Conservation (phyloP, 768 basidiomycete genomes). For the Lactarius akahatsu region DNA sequence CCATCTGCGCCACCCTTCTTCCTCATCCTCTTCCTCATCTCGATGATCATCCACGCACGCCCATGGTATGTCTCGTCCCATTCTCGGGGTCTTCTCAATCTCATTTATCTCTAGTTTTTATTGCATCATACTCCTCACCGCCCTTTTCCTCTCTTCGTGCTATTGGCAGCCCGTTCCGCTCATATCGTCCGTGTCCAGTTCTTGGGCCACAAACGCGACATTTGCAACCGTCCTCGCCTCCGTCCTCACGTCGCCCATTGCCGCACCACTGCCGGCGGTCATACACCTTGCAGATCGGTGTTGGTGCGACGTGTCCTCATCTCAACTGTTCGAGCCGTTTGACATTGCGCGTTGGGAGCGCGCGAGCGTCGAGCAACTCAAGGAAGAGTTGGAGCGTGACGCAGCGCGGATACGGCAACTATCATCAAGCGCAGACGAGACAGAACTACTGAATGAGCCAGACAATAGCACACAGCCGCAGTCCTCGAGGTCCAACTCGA, state of each 20-base stretch:
- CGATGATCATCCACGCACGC: constrained; percentile 75
- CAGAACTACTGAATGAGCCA: constrained; percentile 7
- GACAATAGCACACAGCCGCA: background rate
- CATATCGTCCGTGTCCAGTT: constrained; percentile 57
- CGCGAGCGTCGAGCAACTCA: constrained; percentile 53
- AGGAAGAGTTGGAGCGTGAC: constrained; percentile 39
- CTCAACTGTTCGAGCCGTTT: constrained; percentile 71
- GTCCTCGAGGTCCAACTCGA: background rate
- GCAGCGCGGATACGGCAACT: constrained; percentile 37
- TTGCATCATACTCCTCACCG: constrained; percentile 77
- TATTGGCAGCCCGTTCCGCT: constrained; percentile 84
- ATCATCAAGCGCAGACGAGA: constrained; percentile 3
- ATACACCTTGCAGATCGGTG: constrained; percentile 75
- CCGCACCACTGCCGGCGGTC: constrained; percentile 47
- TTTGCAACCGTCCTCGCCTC: constrained; percentile 64
- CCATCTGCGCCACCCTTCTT: constrained; percentile 82
- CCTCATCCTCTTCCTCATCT: constrained; percentile 71
- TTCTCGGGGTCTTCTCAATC: background rate
- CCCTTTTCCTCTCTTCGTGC: constrained; percentile 84
- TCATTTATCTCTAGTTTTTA: constrained; percentile 60
- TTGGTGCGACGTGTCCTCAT: constrained; percentile 76
- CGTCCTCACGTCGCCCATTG: constrained; percentile 39
- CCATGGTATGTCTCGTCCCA: constrained; percentile 61
- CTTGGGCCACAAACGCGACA: constrained; percentile 74
- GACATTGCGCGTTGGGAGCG: constrained; percentile 75